A percentile compares a stretch with the other conserved stretches of the same genome.
These are phyloP conservation scores for Pseudoturritis turrita DNA, from an alignment of 345 rosid genomes.

Conservation along the genomic window DNA sequence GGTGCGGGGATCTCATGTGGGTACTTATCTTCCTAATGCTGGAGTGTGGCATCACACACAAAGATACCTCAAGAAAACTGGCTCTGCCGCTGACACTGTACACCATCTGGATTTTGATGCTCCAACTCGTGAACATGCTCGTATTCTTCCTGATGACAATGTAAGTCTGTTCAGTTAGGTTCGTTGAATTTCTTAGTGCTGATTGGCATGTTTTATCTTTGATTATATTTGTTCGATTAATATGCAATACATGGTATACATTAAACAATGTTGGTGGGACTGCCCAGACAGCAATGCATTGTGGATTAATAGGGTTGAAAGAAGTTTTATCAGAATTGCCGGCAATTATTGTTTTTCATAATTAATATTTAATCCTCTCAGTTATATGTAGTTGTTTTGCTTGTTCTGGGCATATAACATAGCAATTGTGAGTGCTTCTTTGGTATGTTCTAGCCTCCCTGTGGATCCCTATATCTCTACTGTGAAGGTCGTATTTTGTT, in stretches of 20 bases:
- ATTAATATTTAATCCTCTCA: neutral
- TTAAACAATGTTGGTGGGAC: slow-evolving; percentile 1
- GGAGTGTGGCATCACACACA: slow-evolving; percentile 98
- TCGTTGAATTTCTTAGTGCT: slow-evolving; percentile 1
- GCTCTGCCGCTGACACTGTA: slow-evolving; percentile 49
- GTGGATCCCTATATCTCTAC: slow-evolving; percentile 1
- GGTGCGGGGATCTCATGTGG: slow-evolving; percentile 94
- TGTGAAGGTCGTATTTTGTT: neutral
- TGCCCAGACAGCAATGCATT: slow-evolving; percentile 5
- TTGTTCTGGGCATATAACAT: neutral
- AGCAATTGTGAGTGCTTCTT: neutral
- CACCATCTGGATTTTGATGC: slow-evolving; percentile 99
- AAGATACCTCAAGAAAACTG: slow-evolving; percentile 66
- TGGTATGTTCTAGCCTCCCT: slow-evolving; percentile 1
- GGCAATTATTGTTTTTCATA: neutral
- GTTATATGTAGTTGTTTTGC: neutral
- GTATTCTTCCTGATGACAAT: slow-evolving; percentile 70
- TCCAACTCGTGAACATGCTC: slow-evolving; percentile 92
- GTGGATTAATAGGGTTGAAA: neutral
- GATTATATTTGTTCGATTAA: neutral
- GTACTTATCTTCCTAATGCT: slow-evolving; percentile 87
- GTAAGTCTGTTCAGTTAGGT: slow-evolving; percentile 40
- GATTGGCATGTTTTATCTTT: slow-evolving; percentile 1
- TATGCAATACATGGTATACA: slow-evolving; percentile 1
- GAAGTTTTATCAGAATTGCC: neutral